Percentiles rank a stretch among this genome's conserved stretches.
Evolutionary conservation across 2,329 filamentous ascomycete species (phyloP).

Genomic region (Hypoxylon sp.): DNA sequence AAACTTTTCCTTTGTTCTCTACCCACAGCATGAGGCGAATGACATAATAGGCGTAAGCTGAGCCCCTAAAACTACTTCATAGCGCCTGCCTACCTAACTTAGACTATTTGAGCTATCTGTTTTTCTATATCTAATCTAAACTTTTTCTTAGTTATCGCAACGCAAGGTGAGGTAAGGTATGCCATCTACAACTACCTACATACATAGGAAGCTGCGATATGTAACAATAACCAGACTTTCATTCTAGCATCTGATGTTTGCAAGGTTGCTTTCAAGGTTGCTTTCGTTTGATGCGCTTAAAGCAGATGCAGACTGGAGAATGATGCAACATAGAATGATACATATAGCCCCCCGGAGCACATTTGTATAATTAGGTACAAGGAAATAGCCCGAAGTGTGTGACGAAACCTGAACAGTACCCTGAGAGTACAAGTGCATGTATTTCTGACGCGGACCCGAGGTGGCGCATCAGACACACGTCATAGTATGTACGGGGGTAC

Average conservation of each 20-base stretch:
- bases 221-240: conserved; percentile 21
- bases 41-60: conserved; percentile 22
- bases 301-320: conserved; percentile 23
- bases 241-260: conserved; percentile 36
- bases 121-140: neutral
- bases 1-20: conserved; percentile 38
- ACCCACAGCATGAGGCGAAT: conserved; percentile 25
- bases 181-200: conserved; percentile 6
- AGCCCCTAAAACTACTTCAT: neutral
- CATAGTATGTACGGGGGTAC: conserved; percentile 38
- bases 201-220: neutral
- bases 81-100: neutral
- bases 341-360: neutral
- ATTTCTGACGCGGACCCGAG: conserved; percentile 35
- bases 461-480: conserved; percentile 44
- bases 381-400: conserved; percentile 13
- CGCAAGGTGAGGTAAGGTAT: neutral
- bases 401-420: conserved; percentile 24
- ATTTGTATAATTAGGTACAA: conserved; percentile 24
- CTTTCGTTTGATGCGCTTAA: conserved; percentile 29
- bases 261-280: conserved; percentile 31
- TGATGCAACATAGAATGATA: neutral
- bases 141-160: neutral
- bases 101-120: neutral
- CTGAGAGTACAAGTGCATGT: conserved; percentile 25